Base-by-base conservation (phyloP, 1,139 yeast species). In the Candida glucosophila region DNA sequence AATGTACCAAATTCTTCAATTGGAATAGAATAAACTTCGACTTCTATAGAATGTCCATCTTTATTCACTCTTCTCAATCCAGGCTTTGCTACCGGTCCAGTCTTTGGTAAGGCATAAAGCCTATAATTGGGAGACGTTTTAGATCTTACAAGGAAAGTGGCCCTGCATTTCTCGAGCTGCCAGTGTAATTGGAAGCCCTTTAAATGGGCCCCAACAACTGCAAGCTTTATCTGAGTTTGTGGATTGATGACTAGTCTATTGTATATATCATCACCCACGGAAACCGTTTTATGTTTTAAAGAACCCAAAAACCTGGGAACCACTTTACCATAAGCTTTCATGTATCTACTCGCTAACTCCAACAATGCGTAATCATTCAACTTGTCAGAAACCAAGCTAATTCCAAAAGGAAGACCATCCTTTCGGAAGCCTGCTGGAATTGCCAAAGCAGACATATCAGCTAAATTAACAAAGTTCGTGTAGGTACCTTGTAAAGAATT, bases 151-250 rank as follows among this genome's bases (percentile, higher is more conserved):
- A 77, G 41, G 32, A 82, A 73, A 3, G 73, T 58, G n/a, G 97
- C 97, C 42, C 77, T 71, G 25, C 81, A 93, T 49, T 80, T 73
- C 41, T 81, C 79, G 35, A 90, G 66, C 58, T 90, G 98, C 95
- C 96, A 86, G 52, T 90, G 88, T 39, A 90, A 67, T 29, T 88
- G 88, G 64, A 83, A 73, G 2, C 95, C 96, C 33, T 74, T 65
- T 36, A 90, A 65, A 48, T 90, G 98, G 26, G 96, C 96, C 30
- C 98, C 98, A 24, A 90, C 97, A 18, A 88, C 98, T 1, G 96
- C 96, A 34, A 88, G 60, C 34, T 77, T 70, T 21, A 64, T 46
- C 23, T 52, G 51, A 29, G 46, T 33, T 8, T 34, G 29, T 3
- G 65, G 62, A 29, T 81, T 58, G 4, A 67, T 53, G 16, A 45